Evolutionary conservation across 2,329 filamentous ascomycete species (phyloP).

Genomic region (Pestalotiopsis sp.): DNA sequence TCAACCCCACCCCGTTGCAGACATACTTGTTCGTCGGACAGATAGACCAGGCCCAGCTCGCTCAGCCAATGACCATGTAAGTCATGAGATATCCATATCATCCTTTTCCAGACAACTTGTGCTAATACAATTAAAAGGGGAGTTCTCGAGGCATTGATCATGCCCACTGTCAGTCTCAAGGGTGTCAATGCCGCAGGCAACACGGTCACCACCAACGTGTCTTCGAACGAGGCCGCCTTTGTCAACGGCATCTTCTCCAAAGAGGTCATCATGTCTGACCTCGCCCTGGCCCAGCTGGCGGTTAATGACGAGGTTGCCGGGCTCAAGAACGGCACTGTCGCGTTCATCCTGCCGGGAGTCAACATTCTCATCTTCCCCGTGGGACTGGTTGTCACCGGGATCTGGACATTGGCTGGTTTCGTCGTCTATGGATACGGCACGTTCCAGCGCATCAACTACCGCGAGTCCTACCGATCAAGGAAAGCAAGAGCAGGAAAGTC

Average conservation of each 20-base stretch:
- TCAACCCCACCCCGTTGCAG: slow-evolving; percentile 52
- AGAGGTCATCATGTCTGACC: slow-evolving; percentile 54
- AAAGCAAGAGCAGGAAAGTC: slow-evolving; percentile 43
- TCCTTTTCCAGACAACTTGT: neutral
- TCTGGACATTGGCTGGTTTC: slow-evolving; percentile 63
- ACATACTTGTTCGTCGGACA: slow-evolving; percentile 70
- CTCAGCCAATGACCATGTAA: slow-evolving; percentile 61
- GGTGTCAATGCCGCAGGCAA: slow-evolving; percentile 55
- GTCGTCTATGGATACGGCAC: slow-evolving; percentile 66
- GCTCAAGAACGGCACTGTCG: slow-evolving; percentile 54
- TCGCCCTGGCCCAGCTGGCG: slow-evolving; percentile 49
- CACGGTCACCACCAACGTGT: slow-evolving; percentile 64
- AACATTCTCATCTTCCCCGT: slow-evolving; percentile 71
- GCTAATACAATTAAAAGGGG: slow-evolving; percentile 41
- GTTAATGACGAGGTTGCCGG: slow-evolving; percentile 48
- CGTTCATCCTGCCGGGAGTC: slow-evolving; percentile 71
- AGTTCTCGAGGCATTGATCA: slow-evolving; percentile 63
- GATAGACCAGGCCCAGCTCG: slow-evolving; percentile 62
- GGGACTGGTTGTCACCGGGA: slow-evolving; percentile 66
- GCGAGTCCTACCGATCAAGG: slow-evolving; percentile 62
- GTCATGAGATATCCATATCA: slow-evolving; percentile 26
- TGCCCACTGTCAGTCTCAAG: slow-evolving; percentile 69
- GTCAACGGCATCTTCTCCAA: slow-evolving; percentile 71
- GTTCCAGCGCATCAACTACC: slow-evolving; percentile 66
- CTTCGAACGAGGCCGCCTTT: slow-evolving; percentile 71